Conservation (phyloP, 148 eudicot genomes). For the Chenopodium suecicum region DNA sequence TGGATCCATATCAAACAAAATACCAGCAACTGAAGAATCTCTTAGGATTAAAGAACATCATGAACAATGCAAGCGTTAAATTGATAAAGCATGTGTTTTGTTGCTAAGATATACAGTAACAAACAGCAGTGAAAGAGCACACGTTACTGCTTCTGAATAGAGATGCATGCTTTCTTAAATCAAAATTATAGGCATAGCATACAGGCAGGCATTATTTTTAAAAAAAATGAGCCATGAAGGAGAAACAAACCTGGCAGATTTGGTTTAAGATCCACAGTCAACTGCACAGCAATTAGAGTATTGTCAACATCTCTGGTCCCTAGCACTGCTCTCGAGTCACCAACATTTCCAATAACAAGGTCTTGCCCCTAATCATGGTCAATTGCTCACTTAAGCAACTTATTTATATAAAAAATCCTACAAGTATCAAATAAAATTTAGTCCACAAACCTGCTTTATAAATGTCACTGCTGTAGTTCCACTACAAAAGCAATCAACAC, state of each 20-base stretch:
- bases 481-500: slow-evolving; percentile 91
- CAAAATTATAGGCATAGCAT: not conserved
- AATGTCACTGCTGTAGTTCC: slow-evolving; percentile 97
- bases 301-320: slow-evolving; percentile 69
- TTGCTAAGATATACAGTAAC: not conserved
- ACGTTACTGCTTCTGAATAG: not conserved
- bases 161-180: not conserved
- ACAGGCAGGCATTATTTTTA: not conserved
- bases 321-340: slow-evolving; percentile 89
- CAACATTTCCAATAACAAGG: slow-evolving; percentile 88
- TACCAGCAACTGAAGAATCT: not conserved
- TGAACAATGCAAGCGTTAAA: not conserved
- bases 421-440: not conserved
- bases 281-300: slow-evolving; percentile 70
- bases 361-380: slow-evolving; percentile 56
- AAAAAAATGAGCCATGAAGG: not conserved
- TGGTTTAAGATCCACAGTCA: slow-evolving; percentile 96
- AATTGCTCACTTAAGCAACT: not conserved
- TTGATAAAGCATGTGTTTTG: not conserved
- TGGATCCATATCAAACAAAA: not conserved
- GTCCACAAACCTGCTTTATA: slow-evolving; percentile 67
- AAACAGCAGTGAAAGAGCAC: not conserved
- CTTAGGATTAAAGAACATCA: not conserved
- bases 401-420: not conserved
- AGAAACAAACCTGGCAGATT: slow-evolving; percentile 78